Evolutionary conservation across 345 rosid genomes (phyloP).

Genomic region (Geranium rotundifolium): DNA sequence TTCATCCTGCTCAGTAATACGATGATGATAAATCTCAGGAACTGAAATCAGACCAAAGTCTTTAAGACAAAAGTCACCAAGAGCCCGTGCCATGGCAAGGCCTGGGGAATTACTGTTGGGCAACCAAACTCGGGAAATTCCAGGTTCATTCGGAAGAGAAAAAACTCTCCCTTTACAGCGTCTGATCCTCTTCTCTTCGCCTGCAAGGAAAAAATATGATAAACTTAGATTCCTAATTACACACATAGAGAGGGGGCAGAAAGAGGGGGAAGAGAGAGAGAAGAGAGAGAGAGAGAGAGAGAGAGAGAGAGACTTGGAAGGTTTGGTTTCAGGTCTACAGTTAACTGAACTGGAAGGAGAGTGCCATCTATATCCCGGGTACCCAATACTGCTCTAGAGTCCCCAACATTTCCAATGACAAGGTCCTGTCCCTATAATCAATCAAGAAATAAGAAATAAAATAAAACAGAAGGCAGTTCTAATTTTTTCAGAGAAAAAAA

Average conservation of each 20-base stretch:
- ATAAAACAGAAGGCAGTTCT: not conserved
- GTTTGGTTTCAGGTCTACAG: not conserved
- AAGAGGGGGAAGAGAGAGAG: no score
- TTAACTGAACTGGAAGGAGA: not conserved
- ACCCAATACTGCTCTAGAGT: not conserved
- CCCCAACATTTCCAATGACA: not conserved
- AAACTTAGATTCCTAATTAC: not conserved
- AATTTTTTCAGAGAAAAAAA: not conserved
- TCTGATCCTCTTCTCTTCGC: not conserved
- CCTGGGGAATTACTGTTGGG: not conserved
- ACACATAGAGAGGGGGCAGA: no score
- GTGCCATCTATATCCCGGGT: not conserved
- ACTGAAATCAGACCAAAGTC: not conserved
- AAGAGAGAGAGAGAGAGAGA: not conserved
- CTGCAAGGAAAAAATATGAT: not conserved
- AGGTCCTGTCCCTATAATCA: not conserved
- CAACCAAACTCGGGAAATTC: not conserved
- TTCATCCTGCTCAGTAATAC: not conserved
- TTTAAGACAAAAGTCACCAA: not conserved
- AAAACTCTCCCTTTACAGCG: not conserved
- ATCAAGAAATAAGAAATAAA: not conserved
- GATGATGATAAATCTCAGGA: not conserved
- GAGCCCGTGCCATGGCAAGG: not conserved
- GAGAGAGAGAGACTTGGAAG: not conserved
- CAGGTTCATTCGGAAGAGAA: not conserved